phyloP scores from a whole-genome alignment of 1,139 yeast genomes.

The Hyphopichia fennica region DNA sequence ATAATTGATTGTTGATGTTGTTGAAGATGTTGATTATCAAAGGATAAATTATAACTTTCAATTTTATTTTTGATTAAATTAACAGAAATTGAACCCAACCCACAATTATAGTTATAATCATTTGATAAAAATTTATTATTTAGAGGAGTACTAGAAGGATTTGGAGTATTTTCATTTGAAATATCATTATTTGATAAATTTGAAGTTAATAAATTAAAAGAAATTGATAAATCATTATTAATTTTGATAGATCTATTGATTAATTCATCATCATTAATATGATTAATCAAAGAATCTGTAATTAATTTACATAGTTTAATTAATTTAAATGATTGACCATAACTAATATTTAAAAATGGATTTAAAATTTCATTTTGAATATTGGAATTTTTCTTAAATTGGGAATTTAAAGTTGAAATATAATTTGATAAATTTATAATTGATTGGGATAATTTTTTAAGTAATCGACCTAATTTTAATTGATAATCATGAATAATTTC shows the following conservation, averaged over 20 bases:
- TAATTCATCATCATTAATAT: conserved; percentile 23
- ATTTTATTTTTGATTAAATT: conserved; percentile 26
- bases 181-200: conserved; percentile 16
- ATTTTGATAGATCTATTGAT: conserved; percentile 32
- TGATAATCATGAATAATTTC: conserved; percentile 48
- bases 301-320: conserved; percentile 37
- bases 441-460: conserved; percentile 40
- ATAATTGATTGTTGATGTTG: not conserved
- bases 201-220: conserved; percentile 33
- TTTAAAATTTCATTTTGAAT: conserved; percentile 17
- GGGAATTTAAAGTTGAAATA: conserved; percentile 17
- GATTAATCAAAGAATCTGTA: conserved; percentile 23
- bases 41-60: conserved; percentile 27
- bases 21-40: conserved; percentile 8
- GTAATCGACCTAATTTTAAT: conserved; percentile 44
- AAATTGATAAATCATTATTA: conserved; percentile 38
- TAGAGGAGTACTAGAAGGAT: not conserved
- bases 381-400: conserved; percentile 11
- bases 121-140: too few species aligned
- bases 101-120: conserved; percentile 3
- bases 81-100: conserved; percentile 23
- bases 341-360: conserved; percentile 37
- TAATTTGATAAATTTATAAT: conserved; percentile 34
- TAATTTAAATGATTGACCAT: conserved; percentile 35
- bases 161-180: not conserved